Conservation (phyloP, 2,329 filamentous ascomycete species). For the Chalara sp. region DNA sequence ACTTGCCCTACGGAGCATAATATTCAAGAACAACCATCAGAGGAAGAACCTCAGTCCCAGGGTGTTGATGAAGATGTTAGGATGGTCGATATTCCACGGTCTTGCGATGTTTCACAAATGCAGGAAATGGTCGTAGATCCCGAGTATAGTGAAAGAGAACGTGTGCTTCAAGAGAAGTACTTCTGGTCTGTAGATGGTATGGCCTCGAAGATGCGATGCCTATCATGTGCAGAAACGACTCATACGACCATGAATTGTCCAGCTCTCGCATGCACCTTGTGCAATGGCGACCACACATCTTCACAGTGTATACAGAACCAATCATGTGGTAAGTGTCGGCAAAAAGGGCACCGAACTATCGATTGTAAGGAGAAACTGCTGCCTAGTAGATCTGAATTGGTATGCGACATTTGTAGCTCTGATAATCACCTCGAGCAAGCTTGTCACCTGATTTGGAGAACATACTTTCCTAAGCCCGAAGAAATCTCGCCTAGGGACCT, state of each 20-base stretch:
- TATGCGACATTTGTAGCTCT: slow-evolving; percentile 55
- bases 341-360: slow-evolving; percentile 49
- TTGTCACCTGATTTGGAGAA: slow-evolving; percentile 57
- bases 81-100: no score
- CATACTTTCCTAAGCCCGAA: slow-evolving; percentile 37
- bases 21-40: no score
- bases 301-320: slow-evolving; percentile 43
- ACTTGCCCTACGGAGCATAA: no score
- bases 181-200: slow-evolving; percentile 34
- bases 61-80: no score
- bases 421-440: slow-evolving; percentile 49
- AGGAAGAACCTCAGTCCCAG: no score
- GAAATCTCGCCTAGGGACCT: slow-evolving; percentile 43
- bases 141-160: background rate
- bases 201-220: slow-evolving; percentile 32
- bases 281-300: slow-evolving; percentile 38
- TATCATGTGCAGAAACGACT: slow-evolving; percentile 42
- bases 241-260: slow-evolving; percentile 42
- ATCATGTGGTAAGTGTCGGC: slow-evolving; percentile 53
- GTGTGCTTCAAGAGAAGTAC: slow-evolving; percentile 36
- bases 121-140: no score
- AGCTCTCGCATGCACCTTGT: slow-evolving; percentile 41
- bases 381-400: slow-evolving; percentile 43
- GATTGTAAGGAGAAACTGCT: slow-evolving; percentile 51
- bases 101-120: no score